Conservation (phyloP, 257 asterid species). For the Vinca minor region DNA sequence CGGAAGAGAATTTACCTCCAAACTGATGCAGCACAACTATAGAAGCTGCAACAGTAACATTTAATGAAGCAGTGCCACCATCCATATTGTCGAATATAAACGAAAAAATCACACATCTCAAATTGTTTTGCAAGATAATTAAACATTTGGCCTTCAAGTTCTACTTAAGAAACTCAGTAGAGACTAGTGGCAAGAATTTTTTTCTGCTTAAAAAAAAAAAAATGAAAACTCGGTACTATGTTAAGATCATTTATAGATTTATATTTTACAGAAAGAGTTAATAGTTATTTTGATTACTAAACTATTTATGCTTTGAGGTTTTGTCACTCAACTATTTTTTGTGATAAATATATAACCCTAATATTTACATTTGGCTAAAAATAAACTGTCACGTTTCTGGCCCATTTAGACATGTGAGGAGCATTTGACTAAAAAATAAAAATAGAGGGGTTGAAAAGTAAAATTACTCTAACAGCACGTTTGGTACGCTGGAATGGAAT, state of each 20-base stretch:
- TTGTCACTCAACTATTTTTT: no score
- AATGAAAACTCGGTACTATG: not conserved
- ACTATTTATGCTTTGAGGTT: no score
- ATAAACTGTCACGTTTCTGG: no score
- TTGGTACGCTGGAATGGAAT: no score
- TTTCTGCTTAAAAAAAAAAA: not conserved
- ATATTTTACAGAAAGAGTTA: no score
- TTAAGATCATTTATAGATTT: not conserved
- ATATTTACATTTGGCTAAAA: no score
- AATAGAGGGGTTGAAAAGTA: no score
- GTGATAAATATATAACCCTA: no score
- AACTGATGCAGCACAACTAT: slow-evolving; percentile 86
- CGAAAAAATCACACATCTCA: slow-evolving; percentile 87
- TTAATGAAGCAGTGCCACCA: slow-evolving; percentile 65
- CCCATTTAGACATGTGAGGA: no score
- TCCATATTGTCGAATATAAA: slow-evolving; percentile 93
- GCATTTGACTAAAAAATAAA: no score
- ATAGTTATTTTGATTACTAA: no score
- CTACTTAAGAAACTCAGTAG: not conserved
- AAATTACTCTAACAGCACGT: no score
- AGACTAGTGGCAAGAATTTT: not conserved
- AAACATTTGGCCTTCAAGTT: not conserved
- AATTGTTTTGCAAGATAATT: slow-evolving; percentile 46
- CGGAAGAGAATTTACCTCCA: slow-evolving; percentile 48
- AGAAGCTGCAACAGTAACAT: slow-evolving; percentile 12